These are phyloP conservation scores for Boletus reticuloceps DNA, from an alignment of 768 basidiomycete species.

Conservation along the genomic window DNA sequence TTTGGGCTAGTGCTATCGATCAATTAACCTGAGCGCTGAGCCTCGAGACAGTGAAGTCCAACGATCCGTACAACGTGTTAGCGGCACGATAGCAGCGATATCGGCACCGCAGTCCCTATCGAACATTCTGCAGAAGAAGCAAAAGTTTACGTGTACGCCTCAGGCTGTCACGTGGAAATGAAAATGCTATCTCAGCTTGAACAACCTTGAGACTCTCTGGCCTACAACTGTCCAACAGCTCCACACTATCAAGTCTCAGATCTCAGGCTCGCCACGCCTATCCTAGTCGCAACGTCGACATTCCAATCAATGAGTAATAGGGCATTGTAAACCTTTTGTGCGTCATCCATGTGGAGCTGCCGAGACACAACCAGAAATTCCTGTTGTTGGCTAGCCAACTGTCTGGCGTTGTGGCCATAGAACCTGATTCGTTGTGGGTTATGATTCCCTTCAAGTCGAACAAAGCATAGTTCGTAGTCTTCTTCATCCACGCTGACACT, in stretches of 20 bases:
- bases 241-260: neutral
- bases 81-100: neutral
- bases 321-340: neutral
- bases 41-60: no score
- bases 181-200: neutral
- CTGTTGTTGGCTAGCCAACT: neutral
- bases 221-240: neutral
- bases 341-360: neutral
- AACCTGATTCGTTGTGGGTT: neutral
- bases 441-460: neutral
- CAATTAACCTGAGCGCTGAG: neutral
- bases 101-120: constrained; percentile 23
- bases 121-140: no score
- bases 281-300: neutral
- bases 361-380: neutral
- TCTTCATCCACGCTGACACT: constrained; percentile 3
- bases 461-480: neutral
- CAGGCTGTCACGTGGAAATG: no score
- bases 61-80: neutral
- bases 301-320: no score
- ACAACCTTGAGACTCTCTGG: neutral
- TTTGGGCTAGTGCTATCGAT: neutral
- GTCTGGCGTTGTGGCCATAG: neutral
- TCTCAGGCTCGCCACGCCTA: no score
- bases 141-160: no score